Conservation (phyloP, 306 rosid species). For the Quercus gilva region DNA sequence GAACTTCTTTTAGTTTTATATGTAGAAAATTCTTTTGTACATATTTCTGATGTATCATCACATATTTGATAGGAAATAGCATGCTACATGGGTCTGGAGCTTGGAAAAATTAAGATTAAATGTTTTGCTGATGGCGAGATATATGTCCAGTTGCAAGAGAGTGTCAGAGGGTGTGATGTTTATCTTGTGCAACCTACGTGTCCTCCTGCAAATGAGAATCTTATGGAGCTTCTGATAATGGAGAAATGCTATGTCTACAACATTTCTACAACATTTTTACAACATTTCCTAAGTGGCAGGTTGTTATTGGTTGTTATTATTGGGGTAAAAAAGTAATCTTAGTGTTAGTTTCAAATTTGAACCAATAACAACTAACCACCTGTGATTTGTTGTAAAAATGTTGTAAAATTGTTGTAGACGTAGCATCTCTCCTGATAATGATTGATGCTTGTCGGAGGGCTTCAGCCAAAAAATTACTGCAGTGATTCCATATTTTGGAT, state of each 20-base stretch:
- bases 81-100: slow-evolving; percentile 90
- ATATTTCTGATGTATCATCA: slow-evolving; percentile 2
- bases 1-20: not conserved
- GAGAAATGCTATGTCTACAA: too few species aligned
- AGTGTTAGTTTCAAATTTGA: too few species aligned
- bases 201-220: slow-evolving; percentile 95
- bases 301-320: too few species aligned
- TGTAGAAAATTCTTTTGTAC: not conserved
- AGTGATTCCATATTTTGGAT: slow-evolving; percentile 93
- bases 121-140: slow-evolving; percentile 98
- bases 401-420: too few species aligned
- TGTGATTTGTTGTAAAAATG: too few species aligned
- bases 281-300: too few species aligned
- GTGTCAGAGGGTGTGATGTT: slow-evolving; percentile 95
- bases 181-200: slow-evolving; percentile 94
- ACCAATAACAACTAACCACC: too few species aligned
- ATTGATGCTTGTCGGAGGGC: slow-evolving; percentile 96
- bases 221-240: slow-evolving; percentile 94
- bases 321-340: too few species aligned
- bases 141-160: slow-evolving; percentile 95
- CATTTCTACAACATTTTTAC: too few species aligned
- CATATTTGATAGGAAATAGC: slow-evolving; percentile 69
- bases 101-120: slow-evolving; percentile 83
- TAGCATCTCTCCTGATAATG: too few species aligned
- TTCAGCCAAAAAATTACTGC: slow-evolving; percentile 93